Base-by-base conservation (phyloP, 2,329 filamentous ascomycete genomes). In the Monilinia laxa region DNA sequence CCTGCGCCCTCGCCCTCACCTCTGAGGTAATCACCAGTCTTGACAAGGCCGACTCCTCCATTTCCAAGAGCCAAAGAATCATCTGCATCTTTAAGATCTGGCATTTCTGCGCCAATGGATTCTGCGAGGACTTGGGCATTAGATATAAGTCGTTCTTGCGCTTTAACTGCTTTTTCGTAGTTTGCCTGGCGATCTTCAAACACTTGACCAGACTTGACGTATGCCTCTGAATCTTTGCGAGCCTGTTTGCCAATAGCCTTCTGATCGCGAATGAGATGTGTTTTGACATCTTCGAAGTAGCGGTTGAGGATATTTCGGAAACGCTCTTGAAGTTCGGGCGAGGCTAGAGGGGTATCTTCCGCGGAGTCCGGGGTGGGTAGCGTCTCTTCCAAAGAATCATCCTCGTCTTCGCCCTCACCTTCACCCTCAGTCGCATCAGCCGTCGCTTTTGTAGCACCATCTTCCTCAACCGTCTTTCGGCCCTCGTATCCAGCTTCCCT, bases 191-290 rank as follows among this genome's bases (percentile, higher is more conserved):
- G 90, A 75, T 99, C 95, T 77, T 99, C 95, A 71, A 99, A 98
- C 6, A 99, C 94, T 76, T 99, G 95, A 2, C 95, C 95, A 49
- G 95, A 98, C 75, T 97, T 97, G 73, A 99, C 94, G 74, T 99
- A 99, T 7, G 94, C 95, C 78, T 99, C 95, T 0, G 95, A 94
- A 79, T 99, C 99, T 72, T 94, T 93, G 70, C 93, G 91, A 64
- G 91, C 92, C 79, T 99, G 95, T 35, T 86, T 87, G 64, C 88
- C 86, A 52, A 99, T 89, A 52, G 90, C 89, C 77, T 96, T 95
- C 77, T 99, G 95, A 73, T 98, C 93, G n/a, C 91, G 89, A 40
- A 93, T 78, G 40, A 99, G 84, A 75, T 98, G 95, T 20, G 85
- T 82, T 75, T 96, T 97, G 71, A 98, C 91, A 76, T 97, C 93